phyloP scores from a whole-genome alignment of 164 flowering plant genomes.

The Santalum album region DNA sequence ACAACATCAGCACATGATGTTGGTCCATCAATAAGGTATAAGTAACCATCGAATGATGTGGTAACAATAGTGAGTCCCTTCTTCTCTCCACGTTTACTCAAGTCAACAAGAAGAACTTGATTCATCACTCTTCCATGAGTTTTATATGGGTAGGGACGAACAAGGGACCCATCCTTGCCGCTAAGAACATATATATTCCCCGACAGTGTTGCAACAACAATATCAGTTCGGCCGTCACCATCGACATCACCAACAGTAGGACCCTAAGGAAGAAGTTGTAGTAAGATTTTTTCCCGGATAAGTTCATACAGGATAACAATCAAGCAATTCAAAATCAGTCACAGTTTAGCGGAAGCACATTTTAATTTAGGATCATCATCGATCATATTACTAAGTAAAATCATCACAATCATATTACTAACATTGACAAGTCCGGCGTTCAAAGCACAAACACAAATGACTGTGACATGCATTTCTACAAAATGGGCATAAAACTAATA shows the following conservation, averaged over 20 bases:
- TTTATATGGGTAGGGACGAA: constrained; percentile 88
- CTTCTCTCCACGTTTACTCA: constrained; percentile 73
- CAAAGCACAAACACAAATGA: no score
- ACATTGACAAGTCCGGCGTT: no score
- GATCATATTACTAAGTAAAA: no score
- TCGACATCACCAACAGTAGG: constrained; percentile 92
- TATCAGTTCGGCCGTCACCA: constrained; percentile 95
- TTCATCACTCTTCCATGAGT: constrained; percentile 98
- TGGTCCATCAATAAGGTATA: constrained; percentile 92
- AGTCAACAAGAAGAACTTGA: constrained; percentile 87
- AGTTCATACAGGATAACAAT: no score
- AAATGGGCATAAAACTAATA: no score
- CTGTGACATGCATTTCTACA: no score
- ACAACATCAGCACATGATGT: constrained; percentile 97
- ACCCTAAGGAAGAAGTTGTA: constrained; percentile 37
- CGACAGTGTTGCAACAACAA: constrained; percentile 85
- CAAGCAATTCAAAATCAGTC: no score
- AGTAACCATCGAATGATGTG: constrained; percentile 94
- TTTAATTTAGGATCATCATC: no score
- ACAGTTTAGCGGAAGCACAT: no score
- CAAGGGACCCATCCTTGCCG: constrained; percentile 82
- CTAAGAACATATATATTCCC: constrained; percentile 93
- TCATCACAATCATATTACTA: no score
- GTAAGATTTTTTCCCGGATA: no score
- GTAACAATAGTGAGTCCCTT: constrained; percentile 88